A percentile compares a stretch with the other conserved stretches of the same genome.
Evolutionary conservation across 345 rosid species (phyloP).

Genomic region (Camelina hispida): DNA sequence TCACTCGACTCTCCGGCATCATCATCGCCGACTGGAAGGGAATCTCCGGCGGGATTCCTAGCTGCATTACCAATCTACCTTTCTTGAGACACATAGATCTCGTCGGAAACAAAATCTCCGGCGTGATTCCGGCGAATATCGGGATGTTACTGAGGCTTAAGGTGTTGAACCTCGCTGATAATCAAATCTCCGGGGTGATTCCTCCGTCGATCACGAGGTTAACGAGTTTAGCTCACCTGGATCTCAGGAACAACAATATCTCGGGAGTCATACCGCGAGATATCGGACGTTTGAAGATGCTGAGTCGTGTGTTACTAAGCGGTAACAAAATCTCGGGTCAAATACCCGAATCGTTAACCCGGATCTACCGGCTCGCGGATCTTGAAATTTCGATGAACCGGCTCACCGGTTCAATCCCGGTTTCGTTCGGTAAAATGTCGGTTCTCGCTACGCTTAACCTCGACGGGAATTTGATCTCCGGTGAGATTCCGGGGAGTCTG

Average conservation of each 20-base stretch:
- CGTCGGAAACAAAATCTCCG: slow-evolving; percentile 70
- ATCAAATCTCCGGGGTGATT: slow-evolving; percentile 58
- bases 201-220: slow-evolving; percentile 63
- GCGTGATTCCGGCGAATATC: slow-evolving; percentile 60
- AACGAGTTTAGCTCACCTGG: slow-evolving; percentile 65
- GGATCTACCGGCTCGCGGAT: slow-evolving; percentile 73
- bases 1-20: slow-evolving; percentile 60
- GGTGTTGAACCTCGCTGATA: slow-evolving; percentile 78
- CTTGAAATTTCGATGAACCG: slow-evolving; percentile 67
- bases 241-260: slow-evolving; percentile 64
- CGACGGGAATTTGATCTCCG: slow-evolving; percentile 65
- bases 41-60: slow-evolving; percentile 68
- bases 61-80: slow-evolving; percentile 56
- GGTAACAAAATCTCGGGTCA: slow-evolving; percentile 70
- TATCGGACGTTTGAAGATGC: slow-evolving; percentile 67
- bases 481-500: slow-evolving; percentile 58
- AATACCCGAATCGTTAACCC: slow-evolving; percentile 63
- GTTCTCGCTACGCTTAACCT: slow-evolving; percentile 74
- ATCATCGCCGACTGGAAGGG: slow-evolving; percentile 83
- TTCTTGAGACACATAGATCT: slow-evolving; percentile 71
- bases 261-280: slow-evolving; percentile 64
- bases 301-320: slow-evolving; percentile 66
- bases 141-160: slow-evolving; percentile 59
- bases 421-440: slow-evolving; percentile 60
- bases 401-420: slow-evolving; percentile 60